Evolutionary conservation across 1,139 yeast genomes (phyloP).

Genomic region (Spathaspora sp.): DNA sequence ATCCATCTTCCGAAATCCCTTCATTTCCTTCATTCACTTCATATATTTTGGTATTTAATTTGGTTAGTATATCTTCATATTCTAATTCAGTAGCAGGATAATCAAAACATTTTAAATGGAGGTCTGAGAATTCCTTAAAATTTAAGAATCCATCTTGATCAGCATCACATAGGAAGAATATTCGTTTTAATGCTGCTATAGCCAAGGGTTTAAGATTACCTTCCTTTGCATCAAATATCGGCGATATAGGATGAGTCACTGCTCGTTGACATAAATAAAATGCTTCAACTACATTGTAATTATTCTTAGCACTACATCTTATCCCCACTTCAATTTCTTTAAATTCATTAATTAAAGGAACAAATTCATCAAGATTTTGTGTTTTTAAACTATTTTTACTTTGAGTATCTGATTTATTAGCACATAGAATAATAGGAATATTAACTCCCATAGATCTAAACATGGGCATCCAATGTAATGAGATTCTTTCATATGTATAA

Average conservation of each 20-base stretch:
- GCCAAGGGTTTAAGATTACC: slow-evolving; percentile 80
- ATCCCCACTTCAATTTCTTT: slow-evolving; percentile 93
- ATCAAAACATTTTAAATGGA: slow-evolving; percentile 77
- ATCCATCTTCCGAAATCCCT: slow-evolving; percentile 76
- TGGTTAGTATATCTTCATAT: slow-evolving; percentile 27
- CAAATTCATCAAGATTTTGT: slow-evolving; percentile 68
- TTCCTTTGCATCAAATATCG: slow-evolving; percentile 88
- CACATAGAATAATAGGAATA: slow-evolving; percentile 85
- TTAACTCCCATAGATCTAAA: slow-evolving; percentile 91
- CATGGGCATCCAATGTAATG: slow-evolving; percentile 92
- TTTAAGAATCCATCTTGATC: slow-evolving; percentile 86
- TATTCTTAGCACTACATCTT: slow-evolving; percentile 78
- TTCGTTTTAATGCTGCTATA: slow-evolving; percentile 69
- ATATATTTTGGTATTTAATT: slow-evolving; percentile 28
- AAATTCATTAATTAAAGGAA: slow-evolving; percentile 83
- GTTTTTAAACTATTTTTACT: slow-evolving; percentile 26
- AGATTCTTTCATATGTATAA: slow-evolving; percentile 87
- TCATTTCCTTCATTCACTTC: slow-evolving; percentile 18
- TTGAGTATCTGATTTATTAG: slow-evolving; percentile 69
- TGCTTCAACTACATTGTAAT: slow-evolving; percentile 81
- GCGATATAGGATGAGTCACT: slow-evolving; percentile 90
- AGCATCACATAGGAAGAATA: slow-evolving; percentile 80
- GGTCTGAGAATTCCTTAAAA: slow-evolving; percentile 62
- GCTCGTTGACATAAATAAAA: slow-evolving; percentile 92
- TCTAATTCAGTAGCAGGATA: slow-evolving; percentile 33